Percentiles rank a stretch among this genome's conserved stretches.
phyloP scores from a whole-genome alignment of 495 filamentous ascomycete genomes.

The Melanomma pulvis-pyrius region DNA sequence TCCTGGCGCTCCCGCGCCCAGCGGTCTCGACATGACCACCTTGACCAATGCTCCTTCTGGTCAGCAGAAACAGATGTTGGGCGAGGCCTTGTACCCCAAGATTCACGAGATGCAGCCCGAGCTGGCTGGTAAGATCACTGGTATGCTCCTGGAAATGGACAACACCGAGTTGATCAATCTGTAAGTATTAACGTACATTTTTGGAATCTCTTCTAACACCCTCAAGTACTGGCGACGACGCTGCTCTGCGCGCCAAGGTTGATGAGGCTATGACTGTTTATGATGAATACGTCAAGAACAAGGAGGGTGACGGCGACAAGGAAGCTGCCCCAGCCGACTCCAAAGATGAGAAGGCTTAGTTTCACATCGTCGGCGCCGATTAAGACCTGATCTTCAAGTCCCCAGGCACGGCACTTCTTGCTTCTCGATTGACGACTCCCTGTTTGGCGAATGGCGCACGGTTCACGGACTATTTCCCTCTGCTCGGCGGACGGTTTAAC shows the following conservation, averaged over 20 bases:
- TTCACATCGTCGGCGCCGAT: background rate
- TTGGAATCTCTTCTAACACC: constrained; percentile 35
- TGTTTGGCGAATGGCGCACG: constrained; percentile 38
- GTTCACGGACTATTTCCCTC: constrained; percentile 25
- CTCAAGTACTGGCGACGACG: constrained; percentile 82
- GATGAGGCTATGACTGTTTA: constrained; percentile 95
- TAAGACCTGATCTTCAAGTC: background rate
- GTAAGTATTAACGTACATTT: constrained; percentile 63
- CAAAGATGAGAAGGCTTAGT: constrained; percentile 38
- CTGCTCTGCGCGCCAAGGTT: constrained; percentile 89
- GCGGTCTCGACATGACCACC: constrained; percentile 49
- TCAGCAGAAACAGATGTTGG: constrained; percentile 97
- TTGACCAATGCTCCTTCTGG: constrained; percentile 59
- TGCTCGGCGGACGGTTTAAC: constrained; percentile 26
- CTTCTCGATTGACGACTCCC: background rate
- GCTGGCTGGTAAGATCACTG: constrained; percentile 97
- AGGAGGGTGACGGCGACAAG: constrained; percentile 48
- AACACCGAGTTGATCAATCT: constrained; percentile 88
- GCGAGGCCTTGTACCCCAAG: constrained; percentile 97
- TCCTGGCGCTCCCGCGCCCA: constrained; percentile 41
- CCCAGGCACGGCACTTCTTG: background rate
- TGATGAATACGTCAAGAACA: constrained; percentile 95
- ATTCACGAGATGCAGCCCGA: constrained; percentile 91
- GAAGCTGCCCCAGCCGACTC: constrained; percentile 29
- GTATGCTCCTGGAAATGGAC: constrained; percentile 99